Evolutionary conservation across 83 land plant genomes (phyloP), one percentile per base, ranked within the genome.

Genomic region (Picea mariana): DNA sequence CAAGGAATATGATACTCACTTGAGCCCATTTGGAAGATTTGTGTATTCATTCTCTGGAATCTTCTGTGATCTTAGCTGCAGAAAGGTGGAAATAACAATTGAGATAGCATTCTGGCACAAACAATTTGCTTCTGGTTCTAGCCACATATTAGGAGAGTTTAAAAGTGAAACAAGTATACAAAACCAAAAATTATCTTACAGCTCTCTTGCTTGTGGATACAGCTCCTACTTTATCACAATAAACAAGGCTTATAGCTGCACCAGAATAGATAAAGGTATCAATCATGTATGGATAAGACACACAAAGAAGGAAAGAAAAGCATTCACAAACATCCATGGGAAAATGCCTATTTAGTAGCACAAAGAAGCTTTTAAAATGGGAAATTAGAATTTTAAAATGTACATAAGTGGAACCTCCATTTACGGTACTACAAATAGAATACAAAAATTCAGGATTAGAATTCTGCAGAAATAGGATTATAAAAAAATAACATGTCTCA

Each of bases 131-230:
- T 18, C 5, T n/a, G 38, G 27, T 16, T 20, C 23, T 55, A 21
- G 40, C 79, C 23, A 78, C 64, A 58, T 78, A 7, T 9, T 47
- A 78, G 21, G 24, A 23, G 40, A 67, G 16, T 18, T 21, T 49
- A 0, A 81, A 16, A 63, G 47, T 15, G 61, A 34, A 23, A 76
- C 23, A 42, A 68, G 17, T 20, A 38, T 24, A 65, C 40, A 15
- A 49, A 21, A 52, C 18, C 55, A 60, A 80, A 18, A 67, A 6
- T 23, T 44, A 47, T 75, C 93, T 87, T 89, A 92, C 92, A 67
- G 92, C 94, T 88, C 94, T 87, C 85, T 84, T 91, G 67, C 93
- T 91, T 64, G 93, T 88, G 67, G 87, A 85, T 68, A 85, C 89
- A 80, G 94, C 92, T 20, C 64, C 81, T 79, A 88, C 92, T 40